phyloP scores from a whole-genome alignment of 2,329 filamentous ascomycete genomes.

The Lizonia empirigonia region DNA sequence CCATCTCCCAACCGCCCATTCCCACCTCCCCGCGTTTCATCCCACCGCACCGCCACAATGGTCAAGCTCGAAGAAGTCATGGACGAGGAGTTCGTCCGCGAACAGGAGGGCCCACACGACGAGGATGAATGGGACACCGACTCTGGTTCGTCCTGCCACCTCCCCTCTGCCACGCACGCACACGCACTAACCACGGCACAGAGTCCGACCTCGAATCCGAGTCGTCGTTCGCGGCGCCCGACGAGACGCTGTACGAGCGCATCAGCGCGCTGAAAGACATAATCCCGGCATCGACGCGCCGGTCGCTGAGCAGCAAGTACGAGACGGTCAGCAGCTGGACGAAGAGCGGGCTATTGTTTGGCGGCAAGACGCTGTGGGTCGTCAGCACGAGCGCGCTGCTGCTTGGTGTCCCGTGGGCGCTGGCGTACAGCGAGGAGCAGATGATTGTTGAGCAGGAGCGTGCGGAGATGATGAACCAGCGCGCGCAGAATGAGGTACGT shows the following conservation, averaged over 20 bases:
- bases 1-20: too few relatives aligned
- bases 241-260: constrained; percentile 62
- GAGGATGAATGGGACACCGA: constrained; percentile 92
- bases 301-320: constrained; percentile 52
- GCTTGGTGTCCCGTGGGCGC: constrained; percentile 88
- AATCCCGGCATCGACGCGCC: constrained; percentile 78
- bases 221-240: constrained; percentile 35
- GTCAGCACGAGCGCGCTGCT: constrained; percentile 87
- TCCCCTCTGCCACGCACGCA: constrained; percentile 53
- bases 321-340: constrained; percentile 63
- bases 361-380: constrained; percentile 89
- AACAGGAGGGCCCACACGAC: constrained; percentile 70
- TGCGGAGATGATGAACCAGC: constrained; percentile 94
- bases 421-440: constrained; percentile 95
- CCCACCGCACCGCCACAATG: constrained; percentile 72
- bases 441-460: constrained; percentile 97
- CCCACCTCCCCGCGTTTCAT: too few relatives aligned
- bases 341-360: constrained; percentile 68
- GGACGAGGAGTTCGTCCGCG: constrained; percentile 87
- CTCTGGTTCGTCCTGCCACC: constrained; percentile 73
- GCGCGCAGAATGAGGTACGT: constrained; percentile 73
- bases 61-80: constrained; percentile 96
- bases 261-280: constrained; percentile 77
- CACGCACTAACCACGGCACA: background rate
- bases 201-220: constrained; percentile 18